Evolutionary conservation across 2,329 filamentous ascomycete genomes (phyloP), one percentile per base, ranked within the genome.

Genomic region (Juglanconis juglandina): DNA sequence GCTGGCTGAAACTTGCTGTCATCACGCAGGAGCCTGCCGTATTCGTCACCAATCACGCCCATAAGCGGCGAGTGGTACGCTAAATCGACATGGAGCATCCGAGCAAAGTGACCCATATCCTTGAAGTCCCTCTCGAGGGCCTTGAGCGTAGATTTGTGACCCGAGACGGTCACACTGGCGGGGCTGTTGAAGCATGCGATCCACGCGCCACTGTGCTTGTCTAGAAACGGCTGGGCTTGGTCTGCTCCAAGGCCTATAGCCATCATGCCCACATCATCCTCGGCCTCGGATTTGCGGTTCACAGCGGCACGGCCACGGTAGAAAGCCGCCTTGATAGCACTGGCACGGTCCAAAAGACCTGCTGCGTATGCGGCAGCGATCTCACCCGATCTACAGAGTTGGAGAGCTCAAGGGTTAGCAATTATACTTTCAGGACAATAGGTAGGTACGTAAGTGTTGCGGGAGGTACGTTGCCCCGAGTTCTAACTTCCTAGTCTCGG

Each of bases 81-180:
- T 10, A 66, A 53, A 30, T 71, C 66, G 30, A 71, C 70, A 13
- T 64, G 68, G 8, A 75, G 63, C 17, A 66, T 53, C 5, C 71
- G 50, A 1, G 70, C 69, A 62, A 73, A 73, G 35, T 64, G 68
- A 42, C 66, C 56, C 14, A 70, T 33, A 1, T 59, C 56, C 5
- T 64, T 53, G 9, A 53, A 48, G 2, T 69, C 30, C 14, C 50
- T 35, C 8, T 60, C 60, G 1, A 76, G 63, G 1, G 64, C 68
- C 2, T 54, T 51, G 4, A 35, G 54, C 17, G 70, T n/a, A n/a
- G n/a, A n/a, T n/a, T n/a, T n/a, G n/a, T n/a, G 67, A 0, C 75
- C 74, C 0, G 74, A 73, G 0, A 77, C 30, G 0, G 75, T 76
- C 5, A 71, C 60, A 52, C 69, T 77, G 0, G 62, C 42, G 0